Evolutionary conservation across 2,329 filamentous ascomycete species (phyloP).

Genomic region (Phyllosticta paracitricarpa): DNA sequence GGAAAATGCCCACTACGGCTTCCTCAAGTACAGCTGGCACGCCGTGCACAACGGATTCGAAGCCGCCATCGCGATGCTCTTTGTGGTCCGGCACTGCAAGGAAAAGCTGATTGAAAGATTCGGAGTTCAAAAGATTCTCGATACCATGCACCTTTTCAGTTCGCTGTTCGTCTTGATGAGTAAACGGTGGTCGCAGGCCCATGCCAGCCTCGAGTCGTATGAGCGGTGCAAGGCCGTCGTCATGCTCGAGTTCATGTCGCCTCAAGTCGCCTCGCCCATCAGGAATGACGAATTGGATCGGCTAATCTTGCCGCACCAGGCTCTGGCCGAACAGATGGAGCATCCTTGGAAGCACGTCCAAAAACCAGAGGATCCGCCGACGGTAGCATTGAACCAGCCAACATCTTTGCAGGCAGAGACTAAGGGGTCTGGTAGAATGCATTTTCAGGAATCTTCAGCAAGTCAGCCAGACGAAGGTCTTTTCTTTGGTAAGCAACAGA

Average conservation of each 20-base stretch:
- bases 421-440: no score
- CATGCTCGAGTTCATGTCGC: constrained; percentile 5
- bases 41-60: constrained; percentile 9
- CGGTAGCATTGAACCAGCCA: background rate
- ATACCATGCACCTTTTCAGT: constrained; percentile 5
- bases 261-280: background rate
- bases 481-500: no score
- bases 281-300: constrained; percentile 9
- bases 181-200: constrained; percentile 7
- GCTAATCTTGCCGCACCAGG: constrained; percentile 8
- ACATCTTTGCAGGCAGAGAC: no score
- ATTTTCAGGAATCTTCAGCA: no score
- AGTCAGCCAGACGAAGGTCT: no score
- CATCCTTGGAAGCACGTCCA: background rate
- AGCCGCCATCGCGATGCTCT: constrained; percentile 7
- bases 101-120: constrained; percentile 3
- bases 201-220: constrained; percentile 7
- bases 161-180: constrained; percentile 8
- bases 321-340: background rate
- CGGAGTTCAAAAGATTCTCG: constrained; percentile 3
- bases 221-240: constrained; percentile 7
- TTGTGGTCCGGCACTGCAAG: constrained; percentile 7
- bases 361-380: background rate
- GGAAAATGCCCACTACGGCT: constrained; percentile 1
- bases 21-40: constrained; percentile 9